phyloP scores from a whole-genome alignment of 116 monocot genomes.

The Papilionanthe hybrid region DNA sequence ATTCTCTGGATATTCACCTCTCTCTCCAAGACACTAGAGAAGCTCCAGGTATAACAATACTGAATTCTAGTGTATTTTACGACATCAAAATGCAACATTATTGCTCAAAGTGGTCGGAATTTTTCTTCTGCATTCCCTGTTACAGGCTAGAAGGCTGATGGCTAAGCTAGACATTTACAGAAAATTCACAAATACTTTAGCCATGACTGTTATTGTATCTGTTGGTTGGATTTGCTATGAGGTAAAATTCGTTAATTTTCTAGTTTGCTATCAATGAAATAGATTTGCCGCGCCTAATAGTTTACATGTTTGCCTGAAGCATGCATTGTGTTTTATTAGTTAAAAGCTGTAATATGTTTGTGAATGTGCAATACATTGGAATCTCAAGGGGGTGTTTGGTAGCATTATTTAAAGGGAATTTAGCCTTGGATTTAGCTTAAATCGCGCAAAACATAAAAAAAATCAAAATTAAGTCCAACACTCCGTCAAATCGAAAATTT shows the following conservation, averaged over 20 bases:
- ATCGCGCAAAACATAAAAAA: no score
- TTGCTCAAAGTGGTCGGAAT: neutral
- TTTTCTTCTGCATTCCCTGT: neutral
- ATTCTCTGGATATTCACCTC: slow-evolving; percentile 87
- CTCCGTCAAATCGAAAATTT: no score
- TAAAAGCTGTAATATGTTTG: neutral
- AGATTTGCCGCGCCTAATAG: no score
- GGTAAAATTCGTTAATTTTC: slow-evolving; percentile 15
- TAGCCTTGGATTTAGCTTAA: no score
- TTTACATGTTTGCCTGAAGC: neutral
- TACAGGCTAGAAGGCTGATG: slow-evolving; percentile 40
- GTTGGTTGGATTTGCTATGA: slow-evolving; percentile 47
- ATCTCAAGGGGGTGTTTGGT: no score
- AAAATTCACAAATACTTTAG: slow-evolving; percentile 45
- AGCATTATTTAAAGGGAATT: no score
- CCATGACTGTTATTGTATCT: slow-evolving; percentile 37
- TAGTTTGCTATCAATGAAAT: neutral
- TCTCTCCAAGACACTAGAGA: slow-evolving; percentile 71
- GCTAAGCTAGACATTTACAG: slow-evolving; percentile 44
- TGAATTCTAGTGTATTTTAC: neutral
- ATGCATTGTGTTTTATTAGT: neutral
- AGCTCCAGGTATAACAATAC: slow-evolving; percentile 61
- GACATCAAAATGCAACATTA: neutral
- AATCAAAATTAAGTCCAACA: no score
- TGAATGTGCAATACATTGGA: slow-evolving; percentile 1